Evolutionary conservation across 108 stramenopile genomes (phyloP).

Genomic region (Mediolabrus comicus): DNA sequence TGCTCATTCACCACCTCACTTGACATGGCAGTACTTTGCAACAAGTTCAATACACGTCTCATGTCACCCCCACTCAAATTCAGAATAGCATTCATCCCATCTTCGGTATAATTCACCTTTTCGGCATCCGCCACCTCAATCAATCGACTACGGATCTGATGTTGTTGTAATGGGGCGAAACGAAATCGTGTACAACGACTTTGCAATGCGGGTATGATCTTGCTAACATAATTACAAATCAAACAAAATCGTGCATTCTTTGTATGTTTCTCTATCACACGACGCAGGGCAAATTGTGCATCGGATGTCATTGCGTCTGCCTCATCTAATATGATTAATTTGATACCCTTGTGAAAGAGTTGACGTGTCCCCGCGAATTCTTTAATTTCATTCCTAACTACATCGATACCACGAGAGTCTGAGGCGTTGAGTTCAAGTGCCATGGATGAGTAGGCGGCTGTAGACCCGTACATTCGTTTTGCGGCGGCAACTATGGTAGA

Average conservation of each 20-base stretch:
- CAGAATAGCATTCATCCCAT: constrained; percentile 79
- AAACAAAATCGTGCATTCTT: constrained; percentile 93
- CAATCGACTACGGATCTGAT: constrained; percentile 81
- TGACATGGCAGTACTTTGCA: constrained; percentile 89
- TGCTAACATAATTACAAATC: constrained; percentile 96
- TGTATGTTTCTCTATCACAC: constrained; percentile 92
- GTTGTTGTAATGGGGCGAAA: constrained; percentile 82
- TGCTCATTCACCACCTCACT: constrained; percentile 55
- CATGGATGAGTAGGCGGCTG: constrained; percentile 75
- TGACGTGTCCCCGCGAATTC: constrained; percentile 94
- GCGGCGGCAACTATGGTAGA: constrained; percentile 93
- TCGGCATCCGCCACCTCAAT: constrained; percentile 73
- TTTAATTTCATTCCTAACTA: constrained; percentile 95
- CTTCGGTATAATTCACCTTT: constrained; percentile 54
- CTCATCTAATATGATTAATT: constrained; percentile 92
- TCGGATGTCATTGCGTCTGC: constrained; percentile 95
- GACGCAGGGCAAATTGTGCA: constrained; percentile 90
- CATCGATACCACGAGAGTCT: constrained; percentile 87
- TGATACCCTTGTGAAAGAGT: constrained; percentile 83
- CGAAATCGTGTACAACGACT: constrained; percentile 93
- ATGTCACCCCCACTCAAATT: constrained; percentile 84
- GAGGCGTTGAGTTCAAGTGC: constrained; percentile 89
- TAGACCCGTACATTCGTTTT: constrained; percentile 89
- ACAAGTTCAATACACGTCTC: constrained; percentile 89
- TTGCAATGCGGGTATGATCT: constrained; percentile 96